Evolutionary conservation across 768 basidiomycete species (phyloP), one percentile per base, ranked within the genome.

Genomic region (Pulveroboletus sp.): DNA sequence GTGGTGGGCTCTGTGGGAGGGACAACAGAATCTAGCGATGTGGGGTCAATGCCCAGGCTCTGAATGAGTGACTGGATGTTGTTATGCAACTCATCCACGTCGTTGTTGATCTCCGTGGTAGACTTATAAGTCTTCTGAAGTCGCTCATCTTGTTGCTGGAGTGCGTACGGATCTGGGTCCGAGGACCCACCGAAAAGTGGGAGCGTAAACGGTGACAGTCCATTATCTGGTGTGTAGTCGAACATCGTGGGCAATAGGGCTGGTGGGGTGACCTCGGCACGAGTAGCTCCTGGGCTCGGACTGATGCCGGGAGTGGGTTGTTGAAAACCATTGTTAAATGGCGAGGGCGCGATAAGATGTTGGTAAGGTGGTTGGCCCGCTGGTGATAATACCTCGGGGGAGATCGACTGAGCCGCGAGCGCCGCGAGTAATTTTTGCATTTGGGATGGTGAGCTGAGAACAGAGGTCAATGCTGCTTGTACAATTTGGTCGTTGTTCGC

Each of bases 31-130:
- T 67, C 58, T 8, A 68, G 55, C n/a, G 59, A 12, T 7, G 38
- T 51, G 17, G 82, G 73, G 61, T 89, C 85, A 42, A 87, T 65
- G 7, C 86, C 86, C 40, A 91, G 76, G 42, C 77, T 77, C 54
- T 85, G 75, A 28, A 92, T 86, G 52, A 93, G 72, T 6, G 79
- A 78, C 51, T 88, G 78, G 38, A 94, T 82, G 51, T 79, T 82
- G 11, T 69, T 71, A 53, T 86, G 80, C 46, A 92, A 68, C 33
- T 80, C 78, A 54, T 84, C 82, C 26, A 93, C 86, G 49, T 89
- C 86, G 40, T 77, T 75, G 51, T 83, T 81, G 39, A 93, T 83
- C 53, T 85, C 85, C 26, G 74, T 63, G 0, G 87, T 73, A 31
- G 72, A 75, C 41, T 73, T 77, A 73, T 86, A 89, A 1, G 76